Evolutionary conservation across 108 stramenopile genomes (phyloP).

Genomic region (Nannochloropsis salina): DNA sequence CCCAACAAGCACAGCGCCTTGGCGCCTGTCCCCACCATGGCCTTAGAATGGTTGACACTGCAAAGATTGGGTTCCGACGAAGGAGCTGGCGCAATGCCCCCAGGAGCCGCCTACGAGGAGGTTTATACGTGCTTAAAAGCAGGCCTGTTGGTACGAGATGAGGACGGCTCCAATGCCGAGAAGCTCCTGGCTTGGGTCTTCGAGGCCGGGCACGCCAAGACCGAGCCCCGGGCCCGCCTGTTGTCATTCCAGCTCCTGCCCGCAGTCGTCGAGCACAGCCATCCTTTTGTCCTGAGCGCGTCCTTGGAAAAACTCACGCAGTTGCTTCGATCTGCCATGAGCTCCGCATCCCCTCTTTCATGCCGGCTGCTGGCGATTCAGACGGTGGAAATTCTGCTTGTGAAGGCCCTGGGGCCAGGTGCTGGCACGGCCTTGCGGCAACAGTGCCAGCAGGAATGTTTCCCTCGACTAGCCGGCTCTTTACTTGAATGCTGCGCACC

Average conservation of each 20-base stretch:
- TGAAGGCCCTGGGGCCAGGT: neutral
- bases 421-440: neutral
- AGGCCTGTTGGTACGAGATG: neutral
- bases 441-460: neutral
- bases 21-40: neutral
- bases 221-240: neutral
- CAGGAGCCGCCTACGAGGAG: neutral
- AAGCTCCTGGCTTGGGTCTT: neutral
- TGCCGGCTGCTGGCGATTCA: neutral
- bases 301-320: neutral
- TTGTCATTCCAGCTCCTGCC: neutral
- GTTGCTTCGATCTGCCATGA: neutral
- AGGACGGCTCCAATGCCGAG: neutral
- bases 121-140: neutral
- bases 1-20: neutral
- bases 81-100: neutral
- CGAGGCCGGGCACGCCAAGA: neutral
- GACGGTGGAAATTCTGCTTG: neutral
- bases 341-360: neutral
- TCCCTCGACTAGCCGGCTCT: neutral
- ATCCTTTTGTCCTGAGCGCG: neutral
- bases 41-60: constrained; percentile 1
- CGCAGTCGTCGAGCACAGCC: neutral
- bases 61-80: neutral
- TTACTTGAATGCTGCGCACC: neutral